Evolutionary conservation across 2,329 filamentous ascomycete species (phyloP), one percentile per base, ranked within the genome.

Genomic region (Cladosporium sp.): DNA sequence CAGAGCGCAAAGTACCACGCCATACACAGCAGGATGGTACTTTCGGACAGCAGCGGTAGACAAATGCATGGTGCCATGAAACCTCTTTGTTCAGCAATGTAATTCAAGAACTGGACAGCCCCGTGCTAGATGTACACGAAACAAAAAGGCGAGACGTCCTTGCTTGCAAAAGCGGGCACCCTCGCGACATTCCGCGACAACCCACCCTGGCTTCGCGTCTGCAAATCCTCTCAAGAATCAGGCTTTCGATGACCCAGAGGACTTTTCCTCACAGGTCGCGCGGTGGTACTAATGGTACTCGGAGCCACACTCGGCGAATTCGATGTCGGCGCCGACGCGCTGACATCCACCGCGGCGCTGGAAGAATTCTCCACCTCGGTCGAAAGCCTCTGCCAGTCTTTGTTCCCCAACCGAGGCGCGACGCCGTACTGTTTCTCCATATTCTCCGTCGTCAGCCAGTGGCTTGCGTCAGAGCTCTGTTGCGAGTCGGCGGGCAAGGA

Each of bases 361-460:
- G 34, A 38, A 6, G 29, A 39, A 5, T 57, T 54, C n/a, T 38
- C 53, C 27, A 45, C 57, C n/a, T 54, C 34, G n/a, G 37, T 43
- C 15, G 50, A 42, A 43, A 51, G 50, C 9, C 51, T 34, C 36
- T 47, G 45, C 55, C 47, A 42, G 19, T 37, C 29, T n/a, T 43
- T 49, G 29, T 47, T 44, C 8, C 42, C 53, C 18, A 56, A 45
- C 7, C 53, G 52, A 32, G 56, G 54, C 27, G 47, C 44, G 36
- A 48, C 4, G 49, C 50, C 49, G 22, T 42, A 43, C 12, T 66
- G 58, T 40, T 61, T 65, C 42, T 63, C 53, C 55, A 68, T 65
- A 34, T 68, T 68, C 52, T 63, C 64, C 38, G 56, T 55, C 4
- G 62, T 64, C 22, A 64, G 50, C 32, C 44, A 32, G 13, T 51